Evolutionary conservation across 495 filamentous ascomycete species (phyloP).

Genomic region (Tuber microsphaerosporum): DNA sequence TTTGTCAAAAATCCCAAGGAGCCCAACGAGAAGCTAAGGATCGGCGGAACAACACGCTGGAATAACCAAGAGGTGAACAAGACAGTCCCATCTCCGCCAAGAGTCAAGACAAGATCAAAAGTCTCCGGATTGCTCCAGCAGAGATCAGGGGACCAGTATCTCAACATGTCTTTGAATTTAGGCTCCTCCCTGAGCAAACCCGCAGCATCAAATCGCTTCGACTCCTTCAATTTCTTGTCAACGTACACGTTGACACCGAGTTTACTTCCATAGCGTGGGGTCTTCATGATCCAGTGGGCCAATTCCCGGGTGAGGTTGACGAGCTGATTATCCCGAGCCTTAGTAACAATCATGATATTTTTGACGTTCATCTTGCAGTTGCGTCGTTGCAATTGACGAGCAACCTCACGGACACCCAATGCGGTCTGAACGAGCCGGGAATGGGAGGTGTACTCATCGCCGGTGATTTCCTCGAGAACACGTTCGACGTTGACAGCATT

Average conservation of each 20-base stretch:
- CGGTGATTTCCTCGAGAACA: slow-evolving; percentile 85
- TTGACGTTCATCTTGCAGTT: slow-evolving; percentile 63
- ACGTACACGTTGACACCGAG: slow-evolving; percentile 70
- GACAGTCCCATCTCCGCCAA: slow-evolving; percentile 96
- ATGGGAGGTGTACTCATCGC: slow-evolving; percentile 85
- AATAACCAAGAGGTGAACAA: slow-evolving; percentile 95
- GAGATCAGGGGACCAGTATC: slow-evolving; percentile 75
- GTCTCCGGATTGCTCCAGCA: slow-evolving; percentile 70
- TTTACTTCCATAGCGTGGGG: slow-evolving; percentile 51
- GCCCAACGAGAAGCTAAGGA: slow-evolving; percentile 82
- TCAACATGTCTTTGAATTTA: slow-evolving; percentile 54
- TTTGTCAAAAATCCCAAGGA: slow-evolving; percentile 94
- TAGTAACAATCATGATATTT: slow-evolving; percentile 81
- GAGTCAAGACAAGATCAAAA: slow-evolving; percentile 88
- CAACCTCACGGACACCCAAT: slow-evolving; percentile 86
- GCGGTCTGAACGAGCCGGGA: slow-evolving; percentile 90
- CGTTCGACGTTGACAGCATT: slow-evolving; percentile 91
- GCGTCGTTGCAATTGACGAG: slow-evolving; percentile 75
- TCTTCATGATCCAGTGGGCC: slow-evolving; percentile 75
- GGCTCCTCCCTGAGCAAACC: slow-evolving; percentile 55
- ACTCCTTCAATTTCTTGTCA: slow-evolving; percentile 63
- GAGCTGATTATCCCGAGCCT: slow-evolving; percentile 76
- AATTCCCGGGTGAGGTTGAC: slow-evolving; percentile 71
- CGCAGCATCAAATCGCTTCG: slow-evolving; percentile 62
- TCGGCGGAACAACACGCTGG: slow-evolving; percentile 90